A percentile compares a stretch with the other conserved stretches of the same genome.
phyloP scores from a whole-genome alignment of 2,329 filamentous ascomycete species.

The Colletotrichum viniferum region DNA sequence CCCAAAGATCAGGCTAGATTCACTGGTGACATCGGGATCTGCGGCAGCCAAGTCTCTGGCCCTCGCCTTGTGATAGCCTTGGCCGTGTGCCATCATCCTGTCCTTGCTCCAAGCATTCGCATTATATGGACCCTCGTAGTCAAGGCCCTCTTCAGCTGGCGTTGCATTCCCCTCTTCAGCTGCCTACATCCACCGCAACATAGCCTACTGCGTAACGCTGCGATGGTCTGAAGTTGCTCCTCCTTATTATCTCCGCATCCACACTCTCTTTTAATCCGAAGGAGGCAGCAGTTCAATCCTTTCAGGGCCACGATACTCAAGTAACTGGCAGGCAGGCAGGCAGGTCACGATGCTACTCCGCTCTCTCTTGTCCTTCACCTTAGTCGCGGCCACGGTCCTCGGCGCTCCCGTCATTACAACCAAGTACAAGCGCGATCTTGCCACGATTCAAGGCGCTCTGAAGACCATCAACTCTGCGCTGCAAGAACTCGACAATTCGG shows the following conservation, averaged over 20 bases:
- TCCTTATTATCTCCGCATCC: neutral
- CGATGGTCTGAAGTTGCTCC: constrained; percentile 11
- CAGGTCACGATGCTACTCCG: constrained; percentile 6
- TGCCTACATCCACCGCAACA: neutral
- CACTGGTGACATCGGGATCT: neutral
- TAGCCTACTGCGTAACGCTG: neutral
- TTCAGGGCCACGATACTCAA: neutral
- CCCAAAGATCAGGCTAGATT: neutral
- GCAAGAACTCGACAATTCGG: constrained; percentile 8
- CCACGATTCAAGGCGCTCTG: neutral
- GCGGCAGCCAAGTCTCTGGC: neutral
- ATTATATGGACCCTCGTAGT: neutral
- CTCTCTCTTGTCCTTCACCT: neutral
- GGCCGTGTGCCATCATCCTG: neutral
- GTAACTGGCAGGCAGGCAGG: neutral
- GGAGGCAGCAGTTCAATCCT: neutral
- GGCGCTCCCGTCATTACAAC: neutral
- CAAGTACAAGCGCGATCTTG: constrained; percentile 1
- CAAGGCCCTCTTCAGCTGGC: neutral
- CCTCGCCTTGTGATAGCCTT: neutral
- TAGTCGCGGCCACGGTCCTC: neutral
- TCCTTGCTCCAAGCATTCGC: neutral
- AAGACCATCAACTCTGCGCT: constrained; percentile 16
- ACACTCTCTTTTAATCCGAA: constrained; percentile 7
- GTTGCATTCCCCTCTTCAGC: neutral